These are phyloP conservation scores for Penicillium silybi DNA, from an alignment of 495 filamentous ascomycete genomes.

Conservation along the genomic window DNA sequence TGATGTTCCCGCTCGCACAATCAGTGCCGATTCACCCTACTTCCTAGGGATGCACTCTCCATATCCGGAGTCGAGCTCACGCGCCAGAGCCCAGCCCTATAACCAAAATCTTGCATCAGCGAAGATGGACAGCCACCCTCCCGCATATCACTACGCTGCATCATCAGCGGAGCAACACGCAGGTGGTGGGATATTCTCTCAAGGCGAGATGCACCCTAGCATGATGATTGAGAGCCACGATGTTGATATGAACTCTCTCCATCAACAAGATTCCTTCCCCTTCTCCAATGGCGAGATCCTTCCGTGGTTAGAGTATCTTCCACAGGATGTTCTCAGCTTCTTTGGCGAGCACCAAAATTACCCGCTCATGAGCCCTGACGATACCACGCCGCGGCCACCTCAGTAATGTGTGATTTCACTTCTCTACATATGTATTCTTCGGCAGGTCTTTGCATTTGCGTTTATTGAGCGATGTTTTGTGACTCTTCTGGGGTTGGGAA, in stretches of 20 bases:
- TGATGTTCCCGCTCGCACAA: constrained; percentile 10
- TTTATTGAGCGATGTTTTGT: constrained; percentile 10
- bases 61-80: constrained; percentile 22
- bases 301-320: constrained; percentile 67
- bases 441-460: constrained; percentile 8
- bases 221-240: constrained; percentile 71
- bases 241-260: constrained; percentile 55
- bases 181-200: constrained; percentile 36
- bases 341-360: constrained; percentile 45
- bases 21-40: constrained; percentile 23
- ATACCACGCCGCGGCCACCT: constrained; percentile 23
- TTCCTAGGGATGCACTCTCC: constrained; percentile 28
- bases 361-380: constrained; percentile 33
- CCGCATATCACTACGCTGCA: constrained; percentile 24
- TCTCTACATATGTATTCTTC: constrained; percentile 22
- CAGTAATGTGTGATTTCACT: constrained; percentile 14
- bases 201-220: constrained; percentile 35
- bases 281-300: constrained; percentile 55
- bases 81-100: constrained; percentile 40
- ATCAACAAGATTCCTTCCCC: constrained; percentile 40
- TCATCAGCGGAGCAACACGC: constrained; percentile 34
- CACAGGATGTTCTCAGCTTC: constrained; percentile 56
- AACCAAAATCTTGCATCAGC: constrained; percentile 43
- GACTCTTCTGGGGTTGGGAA: background rate
- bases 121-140: constrained; percentile 17